phyloP scores from a whole-genome alignment of 495 filamentous ascomycete species.

The Penicillium crystallinum region DNA sequence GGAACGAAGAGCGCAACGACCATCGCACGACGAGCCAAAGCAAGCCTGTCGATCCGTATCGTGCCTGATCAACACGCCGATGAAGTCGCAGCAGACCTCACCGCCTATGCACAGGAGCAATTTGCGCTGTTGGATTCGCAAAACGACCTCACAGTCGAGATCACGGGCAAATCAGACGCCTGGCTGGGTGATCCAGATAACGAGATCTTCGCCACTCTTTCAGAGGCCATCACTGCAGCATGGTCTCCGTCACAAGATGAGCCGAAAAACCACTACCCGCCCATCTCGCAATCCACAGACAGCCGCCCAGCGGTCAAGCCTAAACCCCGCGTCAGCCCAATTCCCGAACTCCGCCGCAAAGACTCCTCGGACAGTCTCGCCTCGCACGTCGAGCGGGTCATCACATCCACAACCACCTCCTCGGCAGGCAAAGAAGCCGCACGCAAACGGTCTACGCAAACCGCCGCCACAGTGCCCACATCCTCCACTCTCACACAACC shows the following conservation, averaged over 20 bases:
- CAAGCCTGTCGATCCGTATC: conserved; percentile 81
- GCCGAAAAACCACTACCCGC: conserved; percentile 32
- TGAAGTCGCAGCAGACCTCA: conserved; percentile 62
- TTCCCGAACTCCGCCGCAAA: conserved; percentile 26
- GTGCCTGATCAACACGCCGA: conserved; percentile 87
- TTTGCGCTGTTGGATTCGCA: conserved; percentile 69
- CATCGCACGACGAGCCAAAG: conserved; percentile 80
- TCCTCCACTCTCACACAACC: conserved; percentile 54
- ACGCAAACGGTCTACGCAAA: conserved; percentile 31
- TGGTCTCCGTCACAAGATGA: conserved; percentile 50
- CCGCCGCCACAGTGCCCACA: conserved; percentile 44
- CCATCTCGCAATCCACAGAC: conserved; percentile 10
- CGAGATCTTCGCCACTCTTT: conserved; percentile 82
- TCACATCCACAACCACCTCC: conserved; percentile 41
- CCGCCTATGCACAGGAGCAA: conserved; percentile 59
- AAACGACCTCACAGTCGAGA: conserved; percentile 74
- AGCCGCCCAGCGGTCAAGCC: conserved; percentile 13
- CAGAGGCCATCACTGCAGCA: conserved; percentile 76
- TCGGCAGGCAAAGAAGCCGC: conserved; percentile 31
- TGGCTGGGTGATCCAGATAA: conserved; percentile 94
- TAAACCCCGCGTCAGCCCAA: conserved; percentile 10
- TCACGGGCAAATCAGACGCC: conserved; percentile 89
- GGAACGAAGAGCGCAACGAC: conserved; percentile 62
- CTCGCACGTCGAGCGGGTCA: conserved; percentile 44
- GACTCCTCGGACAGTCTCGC: conserved; percentile 43